Percentiles rank a stretch among this genome's conserved stretches.
These are phyloP conservation scores for Penicillium riverlandense DNA, from an alignment of 495 filamentous ascomycete genomes.

Conservation along the genomic window DNA sequence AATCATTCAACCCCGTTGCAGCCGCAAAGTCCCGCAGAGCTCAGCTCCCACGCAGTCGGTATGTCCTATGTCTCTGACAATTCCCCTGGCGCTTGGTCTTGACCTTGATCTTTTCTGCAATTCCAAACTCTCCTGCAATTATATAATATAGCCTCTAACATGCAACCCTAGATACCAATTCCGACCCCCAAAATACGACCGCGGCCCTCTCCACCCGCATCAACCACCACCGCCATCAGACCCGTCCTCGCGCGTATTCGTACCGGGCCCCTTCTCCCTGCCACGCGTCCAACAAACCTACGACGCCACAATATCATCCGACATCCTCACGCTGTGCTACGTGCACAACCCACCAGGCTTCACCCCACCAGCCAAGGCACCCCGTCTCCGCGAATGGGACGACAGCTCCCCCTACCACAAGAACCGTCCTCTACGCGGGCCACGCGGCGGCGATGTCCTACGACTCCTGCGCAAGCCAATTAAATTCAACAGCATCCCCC, in stretches of 20 bases:
- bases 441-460: constrained; percentile 64
- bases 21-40: constrained; percentile 41
- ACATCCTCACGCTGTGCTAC: constrained; percentile 86
- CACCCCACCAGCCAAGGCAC: constrained; percentile 48
- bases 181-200: constrained; percentile 85
- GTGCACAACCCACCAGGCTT: constrained; percentile 72
- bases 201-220: constrained; percentile 87
- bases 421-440: constrained; percentile 76
- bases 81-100: neutral
- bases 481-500: constrained; percentile 78
- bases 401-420: constrained; percentile 88
- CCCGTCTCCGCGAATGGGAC: constrained; percentile 81
- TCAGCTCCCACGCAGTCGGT: constrained; percentile 66
- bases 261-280: constrained; percentile 87
- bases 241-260: constrained; percentile 77
- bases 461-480: constrained; percentile 69
- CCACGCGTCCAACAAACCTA: constrained; percentile 88
- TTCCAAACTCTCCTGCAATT: too few species aligned
- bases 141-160: too few species aligned
- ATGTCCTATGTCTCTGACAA: constrained; percentile 10
- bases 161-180: constrained; percentile 68
- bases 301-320: constrained; percentile 75
- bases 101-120: too few species aligned
- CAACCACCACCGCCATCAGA: constrained; percentile 79
- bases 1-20: constrained; percentile 52